Conservation (phyloP, 2,329 filamentous ascomycete genomes). For the Fusarium sp. region DNA sequence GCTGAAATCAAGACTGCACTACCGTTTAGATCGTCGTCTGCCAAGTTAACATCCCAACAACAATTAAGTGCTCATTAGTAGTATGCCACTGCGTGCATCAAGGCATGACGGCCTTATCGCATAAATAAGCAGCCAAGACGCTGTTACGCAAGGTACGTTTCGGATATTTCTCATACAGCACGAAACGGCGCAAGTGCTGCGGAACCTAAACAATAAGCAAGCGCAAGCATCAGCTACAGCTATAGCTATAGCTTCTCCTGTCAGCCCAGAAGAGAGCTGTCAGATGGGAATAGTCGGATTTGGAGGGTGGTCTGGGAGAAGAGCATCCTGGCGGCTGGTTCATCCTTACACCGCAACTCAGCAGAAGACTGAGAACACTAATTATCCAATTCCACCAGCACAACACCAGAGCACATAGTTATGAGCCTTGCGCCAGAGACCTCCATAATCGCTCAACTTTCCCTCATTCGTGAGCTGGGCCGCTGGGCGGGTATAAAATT, state of each 20-base stretch:
- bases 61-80: neutral
- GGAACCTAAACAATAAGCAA: neutral
- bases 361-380: neutral
- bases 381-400: constrained; percentile 3
- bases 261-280: constrained; percentile 15
- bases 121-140: constrained; percentile 8
- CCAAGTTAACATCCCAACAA: neutral
- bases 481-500: constrained; percentile 8
- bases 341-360: constrained; percentile 36
- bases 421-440: neutral
- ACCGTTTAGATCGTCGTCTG: constrained; percentile 5
- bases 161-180: neutral
- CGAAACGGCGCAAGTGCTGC: constrained; percentile 5
- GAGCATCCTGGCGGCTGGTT: neutral
- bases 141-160: constrained; percentile 12
- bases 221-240: neutral
- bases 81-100: neutral
- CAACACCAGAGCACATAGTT: constrained; percentile 18
- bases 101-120: neutral
- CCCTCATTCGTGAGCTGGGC: constrained; percentile 20
- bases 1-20: neutral
- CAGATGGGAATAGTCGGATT: constrained; percentile 45
- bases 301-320: constrained; percentile 9
- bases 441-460: constrained; percentile 15
- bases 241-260: neutral